A percentile compares a stretch with the other conserved stretches of the same genome.
Evolutionary conservation across 345 rosid genomes (phyloP).

Genomic region (Arabidopsis arenosa): DNA sequence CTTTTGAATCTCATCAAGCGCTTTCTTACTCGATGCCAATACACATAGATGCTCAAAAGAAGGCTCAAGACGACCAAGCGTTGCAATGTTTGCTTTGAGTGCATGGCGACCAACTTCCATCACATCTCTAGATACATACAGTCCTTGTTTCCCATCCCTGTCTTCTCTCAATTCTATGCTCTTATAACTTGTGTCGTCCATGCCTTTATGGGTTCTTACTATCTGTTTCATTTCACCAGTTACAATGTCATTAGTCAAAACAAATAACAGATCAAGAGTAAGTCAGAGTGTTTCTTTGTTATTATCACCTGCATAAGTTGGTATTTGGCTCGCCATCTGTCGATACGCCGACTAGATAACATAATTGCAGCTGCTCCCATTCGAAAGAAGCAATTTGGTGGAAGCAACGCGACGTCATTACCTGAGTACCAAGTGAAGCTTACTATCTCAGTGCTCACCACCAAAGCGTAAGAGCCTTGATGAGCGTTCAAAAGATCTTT

Average conservation of each 20-base stretch:
- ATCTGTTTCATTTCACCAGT: constrained; percentile 47
- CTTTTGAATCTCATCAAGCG: constrained; percentile 64
- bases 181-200: constrained; percentile 57
- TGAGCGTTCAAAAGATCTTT: constrained; percentile 59
- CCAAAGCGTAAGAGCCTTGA: constrained; percentile 65
- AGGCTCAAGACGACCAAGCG: constrained; percentile 64
- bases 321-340: constrained; percentile 65
- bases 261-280: background rate
- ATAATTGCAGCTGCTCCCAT: constrained; percentile 77
- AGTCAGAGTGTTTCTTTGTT: background rate
- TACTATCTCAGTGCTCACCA: constrained; percentile 70
- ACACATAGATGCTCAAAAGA: constrained; percentile 68
- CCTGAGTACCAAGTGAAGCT: constrained; percentile 69
- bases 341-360: constrained; percentile 65
- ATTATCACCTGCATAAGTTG: constrained; percentile 56
- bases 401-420: constrained; percentile 60
- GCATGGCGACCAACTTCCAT: constrained; percentile 62
- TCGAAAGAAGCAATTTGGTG: constrained; percentile 74
- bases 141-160: constrained; percentile 53
- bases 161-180: constrained; percentile 65
- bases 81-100: constrained; percentile 68
- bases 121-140: constrained; percentile 59
- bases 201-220: constrained; percentile 70
- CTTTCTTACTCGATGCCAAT: constrained; percentile 56
- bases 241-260: constrained; percentile 11